Percentiles rank a stretch among this genome's conserved stretches.
These are phyloP conservation scores for Sanghuangporus weigelae DNA, from an alignment of 1,284 basidiomycete genomes.

Conservation along the genomic window DNA sequence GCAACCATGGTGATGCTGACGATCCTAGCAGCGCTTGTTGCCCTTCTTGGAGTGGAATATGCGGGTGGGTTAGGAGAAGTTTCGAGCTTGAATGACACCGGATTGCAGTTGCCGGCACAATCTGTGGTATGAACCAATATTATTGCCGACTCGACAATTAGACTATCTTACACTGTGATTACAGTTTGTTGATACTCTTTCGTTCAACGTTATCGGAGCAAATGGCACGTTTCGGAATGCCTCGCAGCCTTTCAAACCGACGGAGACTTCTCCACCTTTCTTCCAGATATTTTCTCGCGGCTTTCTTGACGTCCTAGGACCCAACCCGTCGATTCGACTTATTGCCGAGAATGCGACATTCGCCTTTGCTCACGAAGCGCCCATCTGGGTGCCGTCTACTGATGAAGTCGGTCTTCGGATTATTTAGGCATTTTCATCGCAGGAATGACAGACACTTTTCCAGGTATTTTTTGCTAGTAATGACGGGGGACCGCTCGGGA, in stretches of 20 bases:
- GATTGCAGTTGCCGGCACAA: conserved; percentile 6
- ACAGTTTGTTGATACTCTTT: conserved; percentile 28
- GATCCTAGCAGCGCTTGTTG: conserved; percentile 10
- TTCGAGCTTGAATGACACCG: not conserved
- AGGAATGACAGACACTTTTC: conserved; percentile 34
- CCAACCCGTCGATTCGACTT: conserved; percentile 48
- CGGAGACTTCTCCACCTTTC: conserved; percentile 45
- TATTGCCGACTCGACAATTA: not conserved
- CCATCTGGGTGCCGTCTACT: conserved; percentile 30
- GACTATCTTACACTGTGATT: not conserved
- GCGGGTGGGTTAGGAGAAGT: not conserved
- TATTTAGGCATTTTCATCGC: conserved; percentile 24
- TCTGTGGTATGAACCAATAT: not conserved
- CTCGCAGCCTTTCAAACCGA: conserved; percentile 34
- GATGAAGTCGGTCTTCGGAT: conserved; percentile 36
- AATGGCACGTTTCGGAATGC: conserved; percentile 28
- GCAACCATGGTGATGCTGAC: conserved; percentile 3
- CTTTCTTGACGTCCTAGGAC: conserved; percentile 59
- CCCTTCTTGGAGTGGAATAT: conserved; percentile 9
- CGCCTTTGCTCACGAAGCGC: conserved; percentile 34
- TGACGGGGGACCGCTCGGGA: conserved; percentile 30
- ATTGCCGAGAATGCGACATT: conserved; percentile 46
- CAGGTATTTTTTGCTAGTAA: conserved; percentile 37
- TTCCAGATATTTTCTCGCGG: conserved; percentile 64
- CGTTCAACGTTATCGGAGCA: conserved; percentile 28